A percentile compares a stretch with the other conserved stretches of the same genome.
These are phyloP conservation scores for Aspergillus sp. DNA, from an alignment of 2,329 filamentous ascomycete species.

Conservation along the genomic window DNA sequence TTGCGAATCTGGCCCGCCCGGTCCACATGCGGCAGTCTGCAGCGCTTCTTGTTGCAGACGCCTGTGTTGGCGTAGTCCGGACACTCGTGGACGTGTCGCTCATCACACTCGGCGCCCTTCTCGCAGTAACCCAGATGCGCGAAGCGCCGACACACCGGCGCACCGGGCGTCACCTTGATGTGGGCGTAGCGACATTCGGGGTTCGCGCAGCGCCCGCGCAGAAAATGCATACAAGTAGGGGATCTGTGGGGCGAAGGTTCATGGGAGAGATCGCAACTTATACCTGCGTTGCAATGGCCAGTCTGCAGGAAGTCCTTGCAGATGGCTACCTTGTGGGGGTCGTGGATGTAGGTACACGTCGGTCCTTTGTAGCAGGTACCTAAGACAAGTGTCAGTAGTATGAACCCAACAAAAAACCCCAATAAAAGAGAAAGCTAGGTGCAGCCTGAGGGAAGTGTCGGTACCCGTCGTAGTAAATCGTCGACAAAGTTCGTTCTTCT, in stretches of 20 bases:
- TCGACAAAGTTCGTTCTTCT: constrained; percentile 72
- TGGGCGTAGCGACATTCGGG: constrained; percentile 83
- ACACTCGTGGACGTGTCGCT: constrained; percentile 89
- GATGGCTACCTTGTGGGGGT: constrained; percentile 79
- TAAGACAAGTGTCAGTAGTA: constrained; percentile 45
- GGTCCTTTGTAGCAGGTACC: constrained; percentile 83
- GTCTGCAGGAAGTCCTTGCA: constrained; percentile 85
- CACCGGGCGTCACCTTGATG: constrained; percentile 70
- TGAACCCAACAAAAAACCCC: not conserved
- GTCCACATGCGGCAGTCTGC: constrained; percentile 83
- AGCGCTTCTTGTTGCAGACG: constrained; percentile 74
- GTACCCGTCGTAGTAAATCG: constrained; percentile 57
- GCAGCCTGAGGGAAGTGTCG: constrained; percentile 30
- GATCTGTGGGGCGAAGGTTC: constrained; percentile 78
- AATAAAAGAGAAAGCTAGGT: not conserved
- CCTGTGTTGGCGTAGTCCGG: constrained; percentile 93
- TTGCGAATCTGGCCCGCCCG: constrained; percentile 75
- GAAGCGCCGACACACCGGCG: constrained; percentile 80
- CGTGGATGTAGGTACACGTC: constrained; percentile 76
- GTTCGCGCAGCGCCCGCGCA: constrained; percentile 87
- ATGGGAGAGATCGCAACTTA: constrained; percentile 87
- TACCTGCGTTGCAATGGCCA: constrained; percentile 72
- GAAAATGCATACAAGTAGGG: constrained; percentile 84
- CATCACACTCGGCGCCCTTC: constrained; percentile 70
- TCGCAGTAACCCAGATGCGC: constrained; percentile 85